Conservation (phyloP, 1,284 basidiomycete species). For the Wallemia mellicola region DNA sequence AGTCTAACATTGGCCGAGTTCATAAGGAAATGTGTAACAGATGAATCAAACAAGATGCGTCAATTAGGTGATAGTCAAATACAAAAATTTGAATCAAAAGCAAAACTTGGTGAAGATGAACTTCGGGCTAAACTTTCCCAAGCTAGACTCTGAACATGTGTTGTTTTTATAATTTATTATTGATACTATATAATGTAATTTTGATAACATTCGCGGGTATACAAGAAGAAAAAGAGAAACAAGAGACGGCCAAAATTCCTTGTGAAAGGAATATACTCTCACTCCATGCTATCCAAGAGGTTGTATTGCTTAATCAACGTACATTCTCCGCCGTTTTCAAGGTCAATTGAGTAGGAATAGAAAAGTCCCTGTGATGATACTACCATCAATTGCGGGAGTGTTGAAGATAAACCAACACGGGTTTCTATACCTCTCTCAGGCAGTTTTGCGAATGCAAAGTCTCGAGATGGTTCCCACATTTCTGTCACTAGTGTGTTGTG, state of each 20-base stretch:
- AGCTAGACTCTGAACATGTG: not conserved
- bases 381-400: conserved; percentile 88
- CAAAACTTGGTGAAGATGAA: not conserved
- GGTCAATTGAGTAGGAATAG: conserved; percentile 80
- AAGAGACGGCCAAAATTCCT: not conserved
- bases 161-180: not conserved
- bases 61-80: not conserved
- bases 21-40: not conserved
- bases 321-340: conserved; percentile 89
- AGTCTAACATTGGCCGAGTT: not conserved
- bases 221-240: not conserved
- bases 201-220: not conserved
- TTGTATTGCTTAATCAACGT: conserved; percentile 72
- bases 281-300: not conserved
- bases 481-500: conserved; percentile 29
- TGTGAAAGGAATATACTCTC: not conserved
- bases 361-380: conserved; percentile 84
- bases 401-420: conserved; percentile 15
- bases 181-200: not conserved
- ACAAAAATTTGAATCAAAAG: not conserved
- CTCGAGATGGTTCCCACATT: conserved; percentile 86
- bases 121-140: not conserved
- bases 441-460: conserved; percentile 73
- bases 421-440: conserved; percentile 35
- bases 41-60: not conserved